Conservation (phyloP, 805 yeast species). For the Saccharomycopsis fermentans region DNA sequence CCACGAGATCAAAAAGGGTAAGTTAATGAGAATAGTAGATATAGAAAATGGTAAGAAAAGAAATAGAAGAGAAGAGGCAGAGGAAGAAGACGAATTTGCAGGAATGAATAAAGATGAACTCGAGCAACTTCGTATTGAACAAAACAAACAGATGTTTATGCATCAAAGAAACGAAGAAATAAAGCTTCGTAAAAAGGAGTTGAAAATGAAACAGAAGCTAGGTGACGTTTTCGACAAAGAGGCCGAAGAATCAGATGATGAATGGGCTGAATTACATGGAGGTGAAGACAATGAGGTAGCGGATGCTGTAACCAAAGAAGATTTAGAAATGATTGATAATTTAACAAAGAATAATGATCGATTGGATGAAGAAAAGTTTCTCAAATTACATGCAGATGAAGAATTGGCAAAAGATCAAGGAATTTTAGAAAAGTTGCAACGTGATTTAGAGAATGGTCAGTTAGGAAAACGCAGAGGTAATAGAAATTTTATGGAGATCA, state of each 20-base stretch:
- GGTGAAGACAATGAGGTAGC: slow-evolving; percentile 38
- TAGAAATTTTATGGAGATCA: slow-evolving; percentile 53
- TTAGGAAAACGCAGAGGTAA: slow-evolving; percentile 47
- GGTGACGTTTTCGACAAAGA: slow-evolving; percentile 62
- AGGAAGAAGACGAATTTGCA: slow-evolving; percentile 15
- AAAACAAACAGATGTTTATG: slow-evolving; percentile 20
- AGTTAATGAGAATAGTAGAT: background rate
- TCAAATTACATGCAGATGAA: slow-evolving; percentile 47
- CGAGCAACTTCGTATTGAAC: slow-evolving; percentile 19
- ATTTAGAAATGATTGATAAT: slow-evolving; percentile 72
- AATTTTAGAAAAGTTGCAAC: slow-evolving; percentile 54
- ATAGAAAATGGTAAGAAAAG: slow-evolving; percentile 11
- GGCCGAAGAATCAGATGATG: slow-evolving; percentile 86
- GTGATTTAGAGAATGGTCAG: slow-evolving; percentile 64
- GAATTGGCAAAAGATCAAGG: slow-evolving; percentile 52
- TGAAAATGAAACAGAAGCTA: slow-evolving; percentile 48
- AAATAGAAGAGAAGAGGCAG: slow-evolving; percentile 10
- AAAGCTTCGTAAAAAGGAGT: slow-evolving; percentile 21
- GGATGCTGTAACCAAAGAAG: slow-evolving; percentile 59
- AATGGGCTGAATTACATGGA: slow-evolving; percentile 78
- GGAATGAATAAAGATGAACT: slow-evolving; percentile 19
- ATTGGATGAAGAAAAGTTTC: slow-evolving; percentile 43
- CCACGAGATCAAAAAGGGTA: background rate
- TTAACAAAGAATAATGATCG: slow-evolving; percentile 40
- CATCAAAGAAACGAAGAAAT: slow-evolving; percentile 20